Percentiles rank a stretch among this genome's conserved stretches.
These are phyloP conservation scores for Lactifluus rugatus DNA, from an alignment of 768 basidiomycete genomes.

Conservation along the genomic window DNA sequence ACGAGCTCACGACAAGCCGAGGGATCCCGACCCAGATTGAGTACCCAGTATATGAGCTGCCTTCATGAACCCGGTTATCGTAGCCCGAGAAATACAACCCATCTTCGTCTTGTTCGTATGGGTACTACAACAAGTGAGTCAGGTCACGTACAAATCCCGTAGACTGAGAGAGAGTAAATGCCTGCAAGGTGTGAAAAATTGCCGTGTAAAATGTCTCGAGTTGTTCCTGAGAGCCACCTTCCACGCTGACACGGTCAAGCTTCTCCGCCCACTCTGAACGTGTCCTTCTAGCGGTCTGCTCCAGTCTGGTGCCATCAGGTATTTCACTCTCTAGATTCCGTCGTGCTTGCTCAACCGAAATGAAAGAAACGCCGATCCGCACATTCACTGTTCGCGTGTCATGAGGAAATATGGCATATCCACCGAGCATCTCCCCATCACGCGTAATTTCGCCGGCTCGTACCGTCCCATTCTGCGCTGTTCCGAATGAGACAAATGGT, in stretches of 20 bases:
- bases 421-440: conserved; percentile 39
- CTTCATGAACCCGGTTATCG: conserved; percentile 51
- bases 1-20: neutral
- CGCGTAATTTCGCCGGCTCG: neutral
- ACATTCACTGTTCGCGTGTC: conserved; percentile 36
- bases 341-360: conserved; percentile 27
- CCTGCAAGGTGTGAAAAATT: neutral
- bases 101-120: conserved; percentile 63
- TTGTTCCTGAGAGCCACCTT: neutral
- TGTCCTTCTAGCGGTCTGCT: conserved; percentile 30
- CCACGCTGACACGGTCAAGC: conserved; percentile 28
- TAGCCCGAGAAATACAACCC: conserved; percentile 71
- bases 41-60: conserved; percentile 70
- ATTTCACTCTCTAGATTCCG: conserved; percentile 32
- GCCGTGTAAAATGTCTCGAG: neutral
- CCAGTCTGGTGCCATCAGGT: conserved; percentile 31
- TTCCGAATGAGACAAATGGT: conserved; percentile 34
- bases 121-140: conserved; percentile 40
- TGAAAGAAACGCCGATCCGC: conserved; percentile 50
- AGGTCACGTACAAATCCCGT: conserved; percentile 15
- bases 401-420: conserved; percentile 37
- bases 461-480: neutral
- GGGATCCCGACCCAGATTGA: conserved; percentile 57
- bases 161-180: neutral
- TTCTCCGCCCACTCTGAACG: conserved; percentile 33